Evolutionary conservation across 345 rosid species (phyloP).

Genomic region (Salix brachista): DNA sequence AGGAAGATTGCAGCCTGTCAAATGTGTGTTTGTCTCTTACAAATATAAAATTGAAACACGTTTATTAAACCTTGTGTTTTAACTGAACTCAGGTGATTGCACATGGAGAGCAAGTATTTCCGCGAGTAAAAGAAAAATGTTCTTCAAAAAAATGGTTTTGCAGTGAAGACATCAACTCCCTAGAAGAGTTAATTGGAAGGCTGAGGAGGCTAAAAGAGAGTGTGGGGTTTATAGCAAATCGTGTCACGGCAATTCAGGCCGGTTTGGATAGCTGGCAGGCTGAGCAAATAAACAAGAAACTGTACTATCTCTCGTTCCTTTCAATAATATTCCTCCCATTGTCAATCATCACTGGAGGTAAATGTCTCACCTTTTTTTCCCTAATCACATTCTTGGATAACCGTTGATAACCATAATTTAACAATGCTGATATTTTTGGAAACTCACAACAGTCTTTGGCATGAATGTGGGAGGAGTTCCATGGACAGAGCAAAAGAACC

Average conservation of each 20-base stretch:
- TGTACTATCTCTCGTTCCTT: slow-evolving; percentile 91
- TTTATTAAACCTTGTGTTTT: slow-evolving; percentile 3
- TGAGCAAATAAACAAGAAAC: slow-evolving; percentile 88
- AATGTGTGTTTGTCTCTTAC: not conserved
- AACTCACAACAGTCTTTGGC: slow-evolving; percentile 61
- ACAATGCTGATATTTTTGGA: not conserved
- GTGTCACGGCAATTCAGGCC: slow-evolving; percentile 86
- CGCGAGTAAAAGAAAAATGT: slow-evolving; percentile 85
- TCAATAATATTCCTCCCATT: slow-evolving; percentile 91
- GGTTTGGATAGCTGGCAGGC: slow-evolving; percentile 94
- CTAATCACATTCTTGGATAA: not conserved
- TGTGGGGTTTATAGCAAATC: slow-evolving; percentile 88
- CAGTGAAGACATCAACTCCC: slow-evolving; percentile 49
- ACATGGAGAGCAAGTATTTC: slow-evolving; percentile 94
- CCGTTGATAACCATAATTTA: not conserved
- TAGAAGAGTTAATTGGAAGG: slow-evolving; percentile 79
- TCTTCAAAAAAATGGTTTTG: slow-evolving; percentile 69
- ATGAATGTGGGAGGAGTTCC: slow-evolving; percentile 99
- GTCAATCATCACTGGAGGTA: slow-evolving; percentile 95
- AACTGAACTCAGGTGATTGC: slow-evolving; percentile 63
- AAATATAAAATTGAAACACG: not conserved
- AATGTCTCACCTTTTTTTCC: not conserved
- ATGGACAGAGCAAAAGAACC: slow-evolving; percentile 79
- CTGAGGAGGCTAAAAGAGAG: slow-evolving; percentile 86
- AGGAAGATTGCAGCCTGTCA: not conserved